phyloP scores from a whole-genome alignment of 805 yeast genomes.

The Pichia nanzhaoensis region DNA sequence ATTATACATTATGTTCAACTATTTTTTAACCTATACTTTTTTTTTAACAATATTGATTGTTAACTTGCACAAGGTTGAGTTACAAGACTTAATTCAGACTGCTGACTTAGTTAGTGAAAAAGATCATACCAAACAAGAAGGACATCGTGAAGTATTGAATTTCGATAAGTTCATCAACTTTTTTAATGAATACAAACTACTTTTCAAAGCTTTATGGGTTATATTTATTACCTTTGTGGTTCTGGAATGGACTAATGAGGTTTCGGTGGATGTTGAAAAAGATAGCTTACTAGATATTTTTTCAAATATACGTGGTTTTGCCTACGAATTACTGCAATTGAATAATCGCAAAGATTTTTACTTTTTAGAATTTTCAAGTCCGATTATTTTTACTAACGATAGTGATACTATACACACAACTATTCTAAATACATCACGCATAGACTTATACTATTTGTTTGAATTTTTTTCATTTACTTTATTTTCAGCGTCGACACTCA shows the following conservation, averaged over 20 bases:
- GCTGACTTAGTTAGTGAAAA: neutral
- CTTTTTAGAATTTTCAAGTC: neutral
- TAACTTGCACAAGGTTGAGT: constrained; percentile 58
- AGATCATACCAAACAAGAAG: neutral
- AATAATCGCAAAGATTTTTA: neutral
- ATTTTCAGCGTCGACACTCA: constrained; percentile 45
- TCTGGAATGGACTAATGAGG: constrained; percentile 4
- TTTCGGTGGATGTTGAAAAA: neutral
- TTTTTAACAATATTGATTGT: constrained; percentile 59
- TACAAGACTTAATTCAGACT: constrained; percentile 43
- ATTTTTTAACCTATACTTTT: constrained; percentile 54
- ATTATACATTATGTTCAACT: constrained; percentile 49
- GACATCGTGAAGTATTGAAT: neutral
- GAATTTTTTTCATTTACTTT: constrained; percentile 49
- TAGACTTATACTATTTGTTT: constrained; percentile 42
- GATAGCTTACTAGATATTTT: constrained; percentile 17
- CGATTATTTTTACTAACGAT: neutral
- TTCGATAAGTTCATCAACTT: neutral
- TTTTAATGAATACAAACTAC: neutral
- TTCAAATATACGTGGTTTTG: constrained; percentile 27
- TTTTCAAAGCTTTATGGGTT: neutral
- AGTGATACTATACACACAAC: neutral
- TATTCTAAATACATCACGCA: too few relatives aligned
- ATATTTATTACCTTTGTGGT: neutral
- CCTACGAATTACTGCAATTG: constrained; percentile 19